Evolutionary conservation across 2,329 filamentous ascomycete genomes (phyloP).

Genomic region (Epicoccum nigrum): DNA sequence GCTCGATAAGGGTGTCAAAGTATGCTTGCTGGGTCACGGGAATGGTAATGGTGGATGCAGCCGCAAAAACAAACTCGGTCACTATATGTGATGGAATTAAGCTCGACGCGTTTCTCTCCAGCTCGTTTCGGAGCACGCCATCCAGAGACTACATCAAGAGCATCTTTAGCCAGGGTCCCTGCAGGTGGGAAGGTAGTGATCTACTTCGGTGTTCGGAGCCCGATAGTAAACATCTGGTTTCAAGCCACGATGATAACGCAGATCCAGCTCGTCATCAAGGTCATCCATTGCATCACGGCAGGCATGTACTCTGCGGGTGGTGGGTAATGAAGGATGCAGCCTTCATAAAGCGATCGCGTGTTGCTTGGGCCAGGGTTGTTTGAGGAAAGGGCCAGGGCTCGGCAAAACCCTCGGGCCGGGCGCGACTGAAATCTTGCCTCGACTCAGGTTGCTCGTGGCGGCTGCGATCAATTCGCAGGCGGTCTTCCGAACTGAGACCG

Average conservation of each 20-base stretch:
- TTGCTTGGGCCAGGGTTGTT: slow-evolving; percentile 5
- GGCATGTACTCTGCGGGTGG: slow-evolving; percentile 2
- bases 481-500: not conserved
- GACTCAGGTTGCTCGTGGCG: not conserved
- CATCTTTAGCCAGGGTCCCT: slow-evolving; percentile 25
- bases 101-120: slow-evolving; percentile 35
- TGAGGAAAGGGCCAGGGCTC: not conserved
- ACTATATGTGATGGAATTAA: slow-evolving; percentile 39
- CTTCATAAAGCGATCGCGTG: slow-evolving; percentile 6
- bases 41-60: slow-evolving; percentile 39
- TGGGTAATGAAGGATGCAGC: slow-evolving; percentile 10
- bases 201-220: slow-evolving; percentile 37
- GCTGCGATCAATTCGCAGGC: not conserved
- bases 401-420: too few relatives aligned
- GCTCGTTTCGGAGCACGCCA: slow-evolving; percentile 38
- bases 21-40: slow-evolving; percentile 34
- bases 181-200: slow-evolving; percentile 9
- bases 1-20: slow-evolving; percentile 35
- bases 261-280: slow-evolving; percentile 41
- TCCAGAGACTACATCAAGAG: slow-evolving; percentile 31
- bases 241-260: slow-evolving; percentile 36
- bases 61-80: slow-evolving; percentile 42
- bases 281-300: slow-evolving; percentile 30
- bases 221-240: slow-evolving; percentile 43
- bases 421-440: not conserved